phyloP scores from a whole-genome alignment of 495 filamentous ascomycete species.

The Penicillium antarcticum region DNA sequence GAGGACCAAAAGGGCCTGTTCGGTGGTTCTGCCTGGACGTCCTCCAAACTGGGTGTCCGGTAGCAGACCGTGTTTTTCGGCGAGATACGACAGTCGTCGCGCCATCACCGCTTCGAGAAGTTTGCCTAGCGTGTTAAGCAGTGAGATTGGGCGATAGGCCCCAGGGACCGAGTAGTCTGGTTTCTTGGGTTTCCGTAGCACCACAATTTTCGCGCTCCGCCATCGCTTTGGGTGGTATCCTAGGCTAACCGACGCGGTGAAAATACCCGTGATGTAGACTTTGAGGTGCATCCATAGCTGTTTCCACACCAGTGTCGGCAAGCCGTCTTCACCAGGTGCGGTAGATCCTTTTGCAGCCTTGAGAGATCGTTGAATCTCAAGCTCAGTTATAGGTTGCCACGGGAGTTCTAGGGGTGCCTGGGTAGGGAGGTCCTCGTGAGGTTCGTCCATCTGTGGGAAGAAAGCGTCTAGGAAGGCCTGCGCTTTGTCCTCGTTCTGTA shows the following conservation, averaged over 20 bases:
- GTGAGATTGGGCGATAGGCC: constrained; percentile 24
- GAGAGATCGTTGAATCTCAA: constrained; percentile 21
- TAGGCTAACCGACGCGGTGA: constrained; percentile 15
- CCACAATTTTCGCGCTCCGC: constrained; percentile 17
- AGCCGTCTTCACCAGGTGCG: constrained; percentile 22
- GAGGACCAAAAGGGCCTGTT: constrained; percentile 17
- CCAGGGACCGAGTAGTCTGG: constrained; percentile 17
- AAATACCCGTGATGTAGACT: constrained; percentile 12
- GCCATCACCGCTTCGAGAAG: constrained; percentile 18
- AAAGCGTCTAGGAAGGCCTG: constrained; percentile 21
- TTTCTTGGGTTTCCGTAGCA: constrained; percentile 22
- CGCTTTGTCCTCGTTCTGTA: constrained; percentile 21
- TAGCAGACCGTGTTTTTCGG: constrained; percentile 16
- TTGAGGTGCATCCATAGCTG: constrained; percentile 15
- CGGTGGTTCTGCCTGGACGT: constrained; percentile 9
- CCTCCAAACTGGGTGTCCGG: constrained; percentile 19
- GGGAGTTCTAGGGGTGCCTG: constrained; percentile 5
- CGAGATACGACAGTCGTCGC: constrained; percentile 5
- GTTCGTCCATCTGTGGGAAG: constrained; percentile 22
- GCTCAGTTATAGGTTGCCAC: constrained; percentile 21
- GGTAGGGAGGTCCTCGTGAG: neutral
- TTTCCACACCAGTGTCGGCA: constrained; percentile 23
- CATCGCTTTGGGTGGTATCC: constrained; percentile 19
- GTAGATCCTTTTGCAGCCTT: constrained; percentile 16
- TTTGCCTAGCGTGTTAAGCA: constrained; percentile 22